A percentile compares a stretch with the other conserved stretches of the same genome.
phyloP scores from a whole-genome alignment of 768 basidiomycete species.

The Hericium erinaceus region DNA sequence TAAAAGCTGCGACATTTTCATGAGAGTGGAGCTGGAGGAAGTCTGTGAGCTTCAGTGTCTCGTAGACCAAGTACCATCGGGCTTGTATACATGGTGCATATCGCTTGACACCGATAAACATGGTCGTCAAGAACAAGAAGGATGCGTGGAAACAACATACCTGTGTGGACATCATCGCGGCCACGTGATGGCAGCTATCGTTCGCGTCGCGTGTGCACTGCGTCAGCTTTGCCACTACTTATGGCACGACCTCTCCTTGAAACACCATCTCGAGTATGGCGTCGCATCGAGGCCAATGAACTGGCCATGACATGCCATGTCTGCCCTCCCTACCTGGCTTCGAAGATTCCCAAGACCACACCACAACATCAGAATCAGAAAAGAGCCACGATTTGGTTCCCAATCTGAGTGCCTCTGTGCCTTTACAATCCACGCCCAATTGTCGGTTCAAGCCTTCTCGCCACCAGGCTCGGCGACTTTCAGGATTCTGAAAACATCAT shows the following conservation, averaged over 20 bases:
- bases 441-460: not conserved
- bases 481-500: not conserved
- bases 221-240: not conserved
- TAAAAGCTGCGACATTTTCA: too few species aligned
- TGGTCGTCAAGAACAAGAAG: too few species aligned
- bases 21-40: too few species aligned
- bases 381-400: slow-evolving; percentile 27
- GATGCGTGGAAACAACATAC: not conserved
- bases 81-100: too few species aligned
- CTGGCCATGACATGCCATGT: slow-evolving; percentile 66
- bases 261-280: slow-evolving; percentile 80
- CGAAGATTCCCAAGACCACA: slow-evolving; percentile 47
- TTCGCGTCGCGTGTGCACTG: not conserved
- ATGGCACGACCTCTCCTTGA: slow-evolving; percentile 31
- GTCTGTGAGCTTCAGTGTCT: too few species aligned
- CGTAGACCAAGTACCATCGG: too few species aligned
- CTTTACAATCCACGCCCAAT: slow-evolving; percentile 57
- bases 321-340: slow-evolving; percentile 67
- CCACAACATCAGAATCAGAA: slow-evolving; percentile 21
- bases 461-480: not conserved
- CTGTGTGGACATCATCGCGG: not conserved
- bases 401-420: slow-evolving; percentile 27
- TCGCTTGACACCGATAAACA: too few species aligned
- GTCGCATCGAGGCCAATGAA: slow-evolving; percentile 71
- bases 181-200: not conserved